Evolutionary conservation across 2,329 filamentous ascomycete species (phyloP), one percentile per base, ranked within the genome.

Genomic region (Fusarium sp.): DNA sequence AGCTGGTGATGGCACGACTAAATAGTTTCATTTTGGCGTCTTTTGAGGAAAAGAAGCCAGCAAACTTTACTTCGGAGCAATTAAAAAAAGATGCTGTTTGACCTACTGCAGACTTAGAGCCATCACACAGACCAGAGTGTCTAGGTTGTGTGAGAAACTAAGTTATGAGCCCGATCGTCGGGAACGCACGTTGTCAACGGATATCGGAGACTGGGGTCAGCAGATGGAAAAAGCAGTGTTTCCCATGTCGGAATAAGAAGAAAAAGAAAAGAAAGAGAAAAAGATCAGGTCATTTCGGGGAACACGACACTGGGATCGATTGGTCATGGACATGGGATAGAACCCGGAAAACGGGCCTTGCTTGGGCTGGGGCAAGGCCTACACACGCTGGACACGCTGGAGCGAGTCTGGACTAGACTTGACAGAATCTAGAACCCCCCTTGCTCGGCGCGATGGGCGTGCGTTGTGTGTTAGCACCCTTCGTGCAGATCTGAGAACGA

Each of bases 401-500:
- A 35, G 15, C 18, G 6, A 36, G 43, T 47, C 43, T 35, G 47
- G 59, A 42, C 50, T 23, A 48, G 37, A 36, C 60, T 41, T 63
- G 50, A 63, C 60, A 63, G 50, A 17, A 48, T 62, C 58, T 62
- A 54, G 58, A 60, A 52, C 11, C 29, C 33, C 5, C 55, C 40
- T 36, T 53, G 35, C 29, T 59, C 23, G 14, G 45, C 33, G 21
- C 65, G 67, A 72, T 73, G 62, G 63, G 33, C 42, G 56, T 48
- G 55, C 59, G 50, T 23, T 14, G 56, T 48, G 55, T 61, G 50
- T 23, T 14, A 56, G 54, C 53, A 63, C 66, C 61, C 56, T 67
- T 41, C 56, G 37, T 66, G 62, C 65, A 73, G 71, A 73, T 72
- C 64, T 64, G 45, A 31, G 20, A 53, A 27, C 23, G n/a, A 42